Evolutionary conservation across 345 rosid genomes (phyloP).

Genomic region (Adansonia digitata): DNA sequence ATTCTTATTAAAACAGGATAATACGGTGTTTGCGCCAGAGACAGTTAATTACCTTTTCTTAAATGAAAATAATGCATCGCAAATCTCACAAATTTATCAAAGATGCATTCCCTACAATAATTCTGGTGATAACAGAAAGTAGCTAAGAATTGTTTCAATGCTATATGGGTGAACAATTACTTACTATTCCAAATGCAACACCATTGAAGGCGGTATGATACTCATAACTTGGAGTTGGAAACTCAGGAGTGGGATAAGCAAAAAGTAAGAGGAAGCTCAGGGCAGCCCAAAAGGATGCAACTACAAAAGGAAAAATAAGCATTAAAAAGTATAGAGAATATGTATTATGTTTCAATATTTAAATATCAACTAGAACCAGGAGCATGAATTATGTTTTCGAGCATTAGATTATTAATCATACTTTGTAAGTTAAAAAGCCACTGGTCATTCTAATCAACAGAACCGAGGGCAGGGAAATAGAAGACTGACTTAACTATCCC

Average conservation of each 20-base stretch:
- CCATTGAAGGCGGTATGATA: conserved; percentile 90
- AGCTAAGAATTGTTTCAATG: not conserved
- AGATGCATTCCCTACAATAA: not conserved
- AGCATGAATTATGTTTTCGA: not conserved
- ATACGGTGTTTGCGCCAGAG: too few relatives aligned
- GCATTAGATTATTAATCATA: not conserved
- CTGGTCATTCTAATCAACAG: not conserved
- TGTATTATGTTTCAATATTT: not conserved
- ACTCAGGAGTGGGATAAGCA: conserved; percentile 94
- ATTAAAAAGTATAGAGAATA: conserved; percentile 4
- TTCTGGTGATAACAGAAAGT: not conserved
- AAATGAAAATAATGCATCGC: not conserved
- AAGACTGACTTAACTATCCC: not conserved
- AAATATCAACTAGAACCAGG: not conserved
- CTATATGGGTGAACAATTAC: conserved; percentile 16
- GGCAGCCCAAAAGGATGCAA: conserved; percentile 75
- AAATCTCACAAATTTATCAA: too few relatives aligned
- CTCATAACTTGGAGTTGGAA: conserved; percentile 95
- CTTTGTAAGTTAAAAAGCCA: not conserved
- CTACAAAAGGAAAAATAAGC: conserved; percentile 42
- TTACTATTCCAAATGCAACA: conserved; percentile 89
- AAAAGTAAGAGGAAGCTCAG: conserved; percentile 84
- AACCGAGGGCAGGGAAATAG: not conserved
- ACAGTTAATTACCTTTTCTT: too few relatives aligned
- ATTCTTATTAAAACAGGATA: too few relatives aligned